phyloP scores from a whole-genome alignment of 192 early-diverging fungal genomes.

The Coemansia furcata region DNA sequence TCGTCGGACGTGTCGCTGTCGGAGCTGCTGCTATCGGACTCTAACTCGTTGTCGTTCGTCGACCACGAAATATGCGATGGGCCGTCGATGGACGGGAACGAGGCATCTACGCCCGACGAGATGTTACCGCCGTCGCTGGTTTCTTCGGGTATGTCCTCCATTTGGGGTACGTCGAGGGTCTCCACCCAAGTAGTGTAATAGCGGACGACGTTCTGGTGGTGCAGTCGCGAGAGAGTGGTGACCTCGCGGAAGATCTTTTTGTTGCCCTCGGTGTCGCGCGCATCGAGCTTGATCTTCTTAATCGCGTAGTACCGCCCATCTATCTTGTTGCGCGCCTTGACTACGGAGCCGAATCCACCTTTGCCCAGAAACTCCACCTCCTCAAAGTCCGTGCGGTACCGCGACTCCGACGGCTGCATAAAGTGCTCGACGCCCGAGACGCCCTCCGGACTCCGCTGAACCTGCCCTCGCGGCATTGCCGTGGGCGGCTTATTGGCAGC shows the following conservation, averaged over 20 bases:
- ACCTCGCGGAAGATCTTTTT: constrained; percentile 90
- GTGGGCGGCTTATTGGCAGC: background rate
- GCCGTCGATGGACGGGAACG: constrained; percentile 13
- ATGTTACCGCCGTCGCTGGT: constrained; percentile 18
- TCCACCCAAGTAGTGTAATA: constrained; percentile 94
- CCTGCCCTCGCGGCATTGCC: background rate
- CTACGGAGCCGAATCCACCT: constrained; percentile 92
- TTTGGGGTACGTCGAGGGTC: constrained; percentile 46
- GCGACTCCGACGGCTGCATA: constrained; percentile 44
- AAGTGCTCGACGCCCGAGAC: constrained; percentile 17
- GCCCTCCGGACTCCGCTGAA: background rate
- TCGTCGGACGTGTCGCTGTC: background rate
- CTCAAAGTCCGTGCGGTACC: constrained; percentile 74
- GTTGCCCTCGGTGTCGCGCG: constrained; percentile 71
- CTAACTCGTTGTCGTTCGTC: constrained; percentile 14
- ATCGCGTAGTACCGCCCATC: constrained; percentile 84
- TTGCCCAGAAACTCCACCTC: constrained; percentile 74
- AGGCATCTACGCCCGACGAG: background rate
- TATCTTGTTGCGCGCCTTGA: constrained; percentile 86
- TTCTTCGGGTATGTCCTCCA: constrained; percentile 51
- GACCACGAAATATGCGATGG: constrained; percentile 34
- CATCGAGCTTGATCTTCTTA: constrained; percentile 86
- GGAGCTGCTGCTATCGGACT: background rate
- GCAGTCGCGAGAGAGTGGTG: constrained; percentile 81
- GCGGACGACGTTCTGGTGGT: constrained; percentile 86